phyloP scores from a whole-genome alignment of 805 yeast species.

The Pichia pseudocactophila region DNA sequence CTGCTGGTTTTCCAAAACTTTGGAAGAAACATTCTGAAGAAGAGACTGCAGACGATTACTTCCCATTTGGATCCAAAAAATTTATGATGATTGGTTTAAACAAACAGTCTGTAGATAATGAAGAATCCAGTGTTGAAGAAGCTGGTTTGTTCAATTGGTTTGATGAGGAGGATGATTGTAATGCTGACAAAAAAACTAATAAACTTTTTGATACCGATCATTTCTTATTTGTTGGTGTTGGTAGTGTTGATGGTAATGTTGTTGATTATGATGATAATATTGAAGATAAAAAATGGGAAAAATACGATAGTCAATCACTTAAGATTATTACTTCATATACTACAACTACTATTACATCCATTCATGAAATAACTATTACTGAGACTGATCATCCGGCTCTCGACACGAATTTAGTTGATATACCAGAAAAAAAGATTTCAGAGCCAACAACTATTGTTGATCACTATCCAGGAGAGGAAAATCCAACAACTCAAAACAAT shows the following conservation, averaged over 20 bases:
- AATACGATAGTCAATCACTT: neutral
- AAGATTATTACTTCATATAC: constrained; percentile 7
- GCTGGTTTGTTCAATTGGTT: constrained; percentile 4
- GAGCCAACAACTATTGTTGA: no score
- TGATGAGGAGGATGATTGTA: constrained; percentile 15
- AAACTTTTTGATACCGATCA: constrained; percentile 19
- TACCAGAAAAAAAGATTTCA: no score
- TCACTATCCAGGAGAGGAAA: neutral
- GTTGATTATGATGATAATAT: constrained; percentile 2
- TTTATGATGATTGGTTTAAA: constrained; percentile 13
- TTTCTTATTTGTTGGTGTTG: constrained; percentile 24
- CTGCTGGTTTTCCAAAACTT: constrained; percentile 23
- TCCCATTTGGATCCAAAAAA: constrained; percentile 23
- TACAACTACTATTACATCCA: constrained; percentile 12
- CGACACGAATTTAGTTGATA: neutral
- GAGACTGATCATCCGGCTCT: neutral
- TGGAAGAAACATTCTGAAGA: constrained; percentile 17
- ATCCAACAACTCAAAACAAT: neutral
- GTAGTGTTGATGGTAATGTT: constrained; percentile 8
- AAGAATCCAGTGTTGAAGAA: constrained; percentile 4
- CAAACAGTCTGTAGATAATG: neutral
- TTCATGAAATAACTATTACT: constrained; percentile 1
- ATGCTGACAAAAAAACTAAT: constrained; percentile 7
- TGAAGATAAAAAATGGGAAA: neutral
- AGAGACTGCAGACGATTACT: constrained; percentile 10